Conservation (phyloP, 2,329 filamentous ascomycete genomes). For the Thelonectria discophora region DNA sequence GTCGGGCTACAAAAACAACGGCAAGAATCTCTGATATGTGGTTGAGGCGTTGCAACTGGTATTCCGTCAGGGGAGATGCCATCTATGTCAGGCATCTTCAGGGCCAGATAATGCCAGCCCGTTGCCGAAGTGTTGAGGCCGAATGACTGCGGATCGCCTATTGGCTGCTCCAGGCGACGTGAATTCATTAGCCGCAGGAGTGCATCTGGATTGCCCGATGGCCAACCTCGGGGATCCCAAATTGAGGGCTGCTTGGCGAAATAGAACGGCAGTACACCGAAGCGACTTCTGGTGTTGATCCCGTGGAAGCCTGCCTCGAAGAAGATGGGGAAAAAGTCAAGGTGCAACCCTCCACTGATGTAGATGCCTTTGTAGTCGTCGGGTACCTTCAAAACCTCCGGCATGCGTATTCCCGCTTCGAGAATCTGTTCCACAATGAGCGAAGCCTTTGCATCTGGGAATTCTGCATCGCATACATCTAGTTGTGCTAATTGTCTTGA, state of each 20-base stretch:
- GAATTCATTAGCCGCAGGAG: background rate
- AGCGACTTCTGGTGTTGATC: background rate
- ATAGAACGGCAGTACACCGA: background rate
- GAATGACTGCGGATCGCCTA: background rate
- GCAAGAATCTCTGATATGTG: background rate
- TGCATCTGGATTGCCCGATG: background rate
- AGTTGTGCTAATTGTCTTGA: background rate
- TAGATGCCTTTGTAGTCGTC: slow-evolving; percentile 5
- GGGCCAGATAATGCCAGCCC: slow-evolving; percentile 6
- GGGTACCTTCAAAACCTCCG: background rate
- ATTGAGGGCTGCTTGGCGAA: no score
- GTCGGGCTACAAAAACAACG: background rate
- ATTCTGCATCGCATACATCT: background rate
- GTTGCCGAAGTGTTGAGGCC: slow-evolving; percentile 9
- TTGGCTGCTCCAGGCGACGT: background rate
- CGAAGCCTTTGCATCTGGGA: background rate
- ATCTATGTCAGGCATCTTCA: background rate
- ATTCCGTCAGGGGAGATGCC: background rate
- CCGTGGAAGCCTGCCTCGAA: slow-evolving; percentile 1
- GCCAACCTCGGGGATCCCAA: background rate
- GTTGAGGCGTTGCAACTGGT: background rate
- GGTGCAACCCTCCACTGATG: background rate
- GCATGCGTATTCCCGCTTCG: background rate
- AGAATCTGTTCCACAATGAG: background rate
- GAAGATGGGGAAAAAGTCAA: background rate